Evolutionary conservation across 2,329 filamentous ascomycete genomes (phyloP).

Genomic region (Cadophora gregata): DNA sequence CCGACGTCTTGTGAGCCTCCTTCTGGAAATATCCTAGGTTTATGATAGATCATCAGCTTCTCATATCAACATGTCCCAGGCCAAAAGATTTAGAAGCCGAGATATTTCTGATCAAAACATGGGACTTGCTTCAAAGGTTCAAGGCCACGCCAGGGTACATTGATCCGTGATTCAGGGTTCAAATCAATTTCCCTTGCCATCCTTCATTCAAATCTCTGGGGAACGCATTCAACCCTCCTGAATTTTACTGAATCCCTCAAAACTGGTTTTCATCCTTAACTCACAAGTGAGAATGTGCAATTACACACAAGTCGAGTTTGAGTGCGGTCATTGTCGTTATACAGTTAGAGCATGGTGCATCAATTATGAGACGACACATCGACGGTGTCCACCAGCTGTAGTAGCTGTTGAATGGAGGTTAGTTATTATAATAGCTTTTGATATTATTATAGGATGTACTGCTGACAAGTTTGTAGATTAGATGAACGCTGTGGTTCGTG

Average conservation of each 20-base stretch:
- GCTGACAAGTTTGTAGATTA: neutral
- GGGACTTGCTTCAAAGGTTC: neutral
- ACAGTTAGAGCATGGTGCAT: constrained; percentile 60
- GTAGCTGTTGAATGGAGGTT: neutral
- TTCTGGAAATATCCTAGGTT: no score
- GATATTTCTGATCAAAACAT: neutral
- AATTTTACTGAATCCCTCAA: neutral
- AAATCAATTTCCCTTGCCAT: neutral
- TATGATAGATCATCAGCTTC: no score
- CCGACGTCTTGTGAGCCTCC: no score
- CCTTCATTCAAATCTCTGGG: neutral
- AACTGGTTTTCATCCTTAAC: neutral
- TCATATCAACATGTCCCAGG: no score
- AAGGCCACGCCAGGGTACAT: neutral
- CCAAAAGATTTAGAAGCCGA: no score
- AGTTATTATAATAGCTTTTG: neutral
- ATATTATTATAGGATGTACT: neutral
- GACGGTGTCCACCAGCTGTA: neutral
- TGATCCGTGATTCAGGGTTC: constrained; percentile 8
- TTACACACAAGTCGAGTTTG: constrained; percentile 59
- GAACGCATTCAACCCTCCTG: neutral
- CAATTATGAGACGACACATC: constrained; percentile 41
- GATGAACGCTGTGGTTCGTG: constrained; percentile 3
- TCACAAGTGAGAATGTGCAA: constrained; percentile 14
- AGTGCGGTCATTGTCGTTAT: constrained; percentile 58